Percentiles rank a stretch among this genome's conserved stretches.
Conservation (phyloP, 106 monocot species). For the Dioscorea alata region DNA sequence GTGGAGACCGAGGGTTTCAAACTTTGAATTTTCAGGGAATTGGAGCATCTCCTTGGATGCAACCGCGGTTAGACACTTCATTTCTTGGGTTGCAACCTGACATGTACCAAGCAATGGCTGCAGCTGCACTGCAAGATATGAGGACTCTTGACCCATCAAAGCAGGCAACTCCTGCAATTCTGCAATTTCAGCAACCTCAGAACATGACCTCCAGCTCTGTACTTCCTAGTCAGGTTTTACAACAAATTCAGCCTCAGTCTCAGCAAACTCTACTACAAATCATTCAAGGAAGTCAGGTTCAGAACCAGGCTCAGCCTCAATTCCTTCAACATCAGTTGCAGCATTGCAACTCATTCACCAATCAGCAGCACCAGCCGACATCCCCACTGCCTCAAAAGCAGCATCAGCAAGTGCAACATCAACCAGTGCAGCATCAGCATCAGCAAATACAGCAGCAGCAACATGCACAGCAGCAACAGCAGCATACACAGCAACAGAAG, state of each 20-base stretch:
- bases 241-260: conserved; percentile 17
- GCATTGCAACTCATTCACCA: conserved; percentile 12
- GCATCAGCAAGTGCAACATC: background rate
- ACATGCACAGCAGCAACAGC: conserved; percentile 4
- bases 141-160: conserved; percentile 22
- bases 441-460: conserved; percentile 6
- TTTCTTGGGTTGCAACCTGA: conserved; percentile 30
- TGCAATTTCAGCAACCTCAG: conserved; percentile 41
- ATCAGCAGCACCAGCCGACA: conserved; percentile 8
- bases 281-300: conserved; percentile 14
- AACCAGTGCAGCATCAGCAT: conserved; percentile 11
- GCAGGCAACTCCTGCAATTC: conserved; percentile 16
- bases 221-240: conserved; percentile 16
- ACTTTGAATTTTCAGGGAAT: conserved; percentile 30
- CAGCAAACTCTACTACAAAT: conserved; percentile 28
- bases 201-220: conserved; percentile 2
- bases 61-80: conserved; percentile 22
- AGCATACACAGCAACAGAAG: conserved; percentile 16
- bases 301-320: conserved; percentile 14
- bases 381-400: no score
- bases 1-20: conserved; percentile 20
- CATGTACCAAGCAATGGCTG: conserved; percentile 34
- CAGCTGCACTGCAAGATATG: conserved; percentile 28
- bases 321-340: conserved; percentile 22
- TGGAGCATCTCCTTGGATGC: conserved; percentile 27